Base-by-base conservation (phyloP, 2,329 filamentous ascomycete genomes). In the Fusarium sp. region DNA sequence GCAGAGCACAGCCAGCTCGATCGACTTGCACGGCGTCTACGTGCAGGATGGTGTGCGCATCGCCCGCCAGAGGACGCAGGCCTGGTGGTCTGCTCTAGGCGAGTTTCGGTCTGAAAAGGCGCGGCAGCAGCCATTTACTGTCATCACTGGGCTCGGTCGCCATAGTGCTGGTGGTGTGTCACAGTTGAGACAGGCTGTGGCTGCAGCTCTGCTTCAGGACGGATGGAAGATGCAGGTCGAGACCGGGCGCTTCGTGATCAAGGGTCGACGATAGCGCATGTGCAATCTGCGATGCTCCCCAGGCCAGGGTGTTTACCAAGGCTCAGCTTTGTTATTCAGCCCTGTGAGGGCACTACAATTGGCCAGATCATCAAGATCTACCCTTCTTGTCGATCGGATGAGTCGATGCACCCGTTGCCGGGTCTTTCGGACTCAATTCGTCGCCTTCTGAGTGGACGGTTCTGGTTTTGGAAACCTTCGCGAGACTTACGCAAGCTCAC, bases 21-120 rank as follows among this genome's bases (percentile, higher is more conserved):
- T 97, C 9, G 96, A 98, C 81, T 85, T 98, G 29, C 96, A 98
- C 81, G 94, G 95, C 7, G 91, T 98, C 6, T 91, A 88, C 52
- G 95, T 98, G 2, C 86, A 91, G 58, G 94, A 97, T 80, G 96
- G 93, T 2, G 91, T 95, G 33, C 88, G 94, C 4, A 98, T 98
- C 73, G 91, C 94, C 2, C 88, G 89, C 33, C 87, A 91, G 56
- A 88, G 88, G 40, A 92, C 93, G 0, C 86, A 89, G 73, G 81
- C 80, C 11, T 98, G 96, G 96, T 98, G 95, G 95, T 85, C 90
- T 20, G 83, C 84, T 0, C 84, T 95, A 10, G 93, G 93, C 1
- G 93, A 95, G 79, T 86, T 87, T 58, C 89, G 89, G 72, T 87
- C 88, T 75, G 77, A 80, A 11, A 83, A 81, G 70, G 85, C 87